Evolutionary conservation across 108 stramenopile genomes (phyloP), one percentile per base, ranked within the genome.

Genomic region (Skeletonema costatum): DNA sequence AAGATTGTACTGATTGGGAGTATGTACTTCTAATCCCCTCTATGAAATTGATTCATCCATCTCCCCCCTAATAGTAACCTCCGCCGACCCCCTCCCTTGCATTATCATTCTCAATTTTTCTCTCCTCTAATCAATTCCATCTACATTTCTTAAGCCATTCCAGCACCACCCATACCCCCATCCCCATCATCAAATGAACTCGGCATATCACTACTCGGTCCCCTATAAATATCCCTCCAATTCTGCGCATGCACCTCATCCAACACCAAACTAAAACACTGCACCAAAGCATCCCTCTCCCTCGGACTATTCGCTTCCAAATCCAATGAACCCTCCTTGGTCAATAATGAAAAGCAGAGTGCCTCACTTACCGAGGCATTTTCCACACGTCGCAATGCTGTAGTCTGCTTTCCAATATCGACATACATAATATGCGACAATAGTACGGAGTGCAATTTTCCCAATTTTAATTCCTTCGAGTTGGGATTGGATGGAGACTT

Each of bases 171-270:
- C 25, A 9, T 53, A 5, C 14, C 32, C 30, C 42, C 64, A 67
- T 92, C 90, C 62, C 85, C 68, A 70, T 89, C 91, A 74, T 92
- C 91, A 80, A 92, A 94, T 21, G 89, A 90, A 71, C 87, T 88
- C 12, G 93, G 93, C 93, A 94, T 92, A 74, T 94, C 93, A 63
- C 84, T 86, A 67, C 86, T 87, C 25, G 93, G 93, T 39, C 89
- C 93, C 35, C 93, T 72, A 66, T 94, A 91, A 72, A 94, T 90
- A 81, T 94, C 93, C 74, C 93, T 84, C 93, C 93, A 94, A 73
- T 94, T 94, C 78, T 91, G 89, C 3, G 93, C 93, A 76, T 94
- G 93, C 5, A 94, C 91, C 83, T 94, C 93, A 77, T 94, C 93
- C 76, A 94, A 78, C 1, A 94, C 93, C 62, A 94, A 68, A 19